phyloP scores from a whole-genome alignment of 148 eudicot genomes.

The Camellia granthamiana region DNA sequence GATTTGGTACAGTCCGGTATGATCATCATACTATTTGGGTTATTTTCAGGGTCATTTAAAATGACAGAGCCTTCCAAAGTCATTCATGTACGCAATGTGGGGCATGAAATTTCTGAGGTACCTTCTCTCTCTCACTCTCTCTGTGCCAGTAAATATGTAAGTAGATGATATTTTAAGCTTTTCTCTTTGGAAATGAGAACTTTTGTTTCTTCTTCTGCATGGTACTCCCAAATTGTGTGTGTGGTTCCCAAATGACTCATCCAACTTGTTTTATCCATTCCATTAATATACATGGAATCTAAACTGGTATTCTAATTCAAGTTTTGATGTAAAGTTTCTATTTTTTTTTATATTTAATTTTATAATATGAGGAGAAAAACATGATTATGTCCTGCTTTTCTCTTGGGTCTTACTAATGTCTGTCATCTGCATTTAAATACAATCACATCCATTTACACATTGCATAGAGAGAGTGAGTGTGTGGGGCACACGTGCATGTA shows the following conservation, averaged over 20 bases:
- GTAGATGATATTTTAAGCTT: background rate
- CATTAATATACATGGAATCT: background rate
- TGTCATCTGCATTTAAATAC: background rate
- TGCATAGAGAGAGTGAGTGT: too few relatives aligned
- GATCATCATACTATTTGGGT: background rate
- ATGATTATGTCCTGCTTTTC: background rate
- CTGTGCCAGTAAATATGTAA: background rate
- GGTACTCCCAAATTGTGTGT: background rate
- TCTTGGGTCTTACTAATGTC: background rate
- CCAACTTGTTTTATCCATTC: too few relatives aligned
- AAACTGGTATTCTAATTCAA: background rate
- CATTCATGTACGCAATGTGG: constrained; percentile 73
- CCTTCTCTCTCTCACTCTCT: background rate
- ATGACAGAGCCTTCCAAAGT: constrained; percentile 82
- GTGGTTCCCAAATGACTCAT: too few relatives aligned
- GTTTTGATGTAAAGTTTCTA: background rate
- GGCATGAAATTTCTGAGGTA: constrained; percentile 80
- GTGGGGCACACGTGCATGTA: too few relatives aligned
- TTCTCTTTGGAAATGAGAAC: background rate
- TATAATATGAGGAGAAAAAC: too few relatives aligned
- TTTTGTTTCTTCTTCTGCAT: background rate
- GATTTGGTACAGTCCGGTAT: too few relatives aligned
- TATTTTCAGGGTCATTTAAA: constrained; percentile 18
- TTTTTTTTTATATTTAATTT: too few relatives aligned
- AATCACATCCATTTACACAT: too few relatives aligned